Percentiles rank a stretch among this genome's conserved stretches.
phyloP scores from a whole-genome alignment of 2,329 filamentous ascomycete genomes.

The Neopestalotiopsis sp. region DNA sequence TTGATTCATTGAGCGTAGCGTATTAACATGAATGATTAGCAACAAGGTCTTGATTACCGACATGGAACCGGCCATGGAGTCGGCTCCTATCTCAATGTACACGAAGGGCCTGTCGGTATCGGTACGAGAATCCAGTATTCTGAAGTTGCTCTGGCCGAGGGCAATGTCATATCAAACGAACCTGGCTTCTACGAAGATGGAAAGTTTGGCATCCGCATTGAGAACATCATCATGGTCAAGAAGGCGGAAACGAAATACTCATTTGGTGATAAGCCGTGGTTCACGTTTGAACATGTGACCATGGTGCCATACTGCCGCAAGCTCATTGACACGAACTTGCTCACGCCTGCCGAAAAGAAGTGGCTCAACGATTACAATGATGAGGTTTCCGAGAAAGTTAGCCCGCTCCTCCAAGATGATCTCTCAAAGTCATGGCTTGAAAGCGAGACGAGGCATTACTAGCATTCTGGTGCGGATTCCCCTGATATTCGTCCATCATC shows the following conservation, averaged over 20 bases:
- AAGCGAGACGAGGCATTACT: conserved; percentile 79
- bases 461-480: background rate
- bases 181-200: conserved; percentile 98
- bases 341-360: conserved; percentile 76
- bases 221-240: conserved; percentile 91
- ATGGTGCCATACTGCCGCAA: conserved; percentile 95
- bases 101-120: conserved; percentile 96
- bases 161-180: conserved; percentile 95
- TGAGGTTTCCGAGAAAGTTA: conserved; percentile 84
- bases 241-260: conserved; percentile 86
- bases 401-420: conserved; percentile 72
- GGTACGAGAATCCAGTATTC: conserved; percentile 90
- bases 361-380: conserved; percentile 90
- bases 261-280: conserved; percentile 92
- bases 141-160: conserved; percentile 86
- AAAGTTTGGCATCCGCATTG: conserved; percentile 91
- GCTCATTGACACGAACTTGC: conserved; percentile 75
- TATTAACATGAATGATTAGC: conserved; percentile 39
- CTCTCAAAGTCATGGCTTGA: conserved; percentile 81
- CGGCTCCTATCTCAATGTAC: conserved; percentile 93
- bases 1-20: conserved; percentile 17
- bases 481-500: background rate
- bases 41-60: conserved; percentile 88
- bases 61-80: conserved; percentile 97
- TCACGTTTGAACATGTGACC: conserved; percentile 96